phyloP scores from a whole-genome alignment of 148 eudicot genomes.

The Rhododendron simsii region DNA sequence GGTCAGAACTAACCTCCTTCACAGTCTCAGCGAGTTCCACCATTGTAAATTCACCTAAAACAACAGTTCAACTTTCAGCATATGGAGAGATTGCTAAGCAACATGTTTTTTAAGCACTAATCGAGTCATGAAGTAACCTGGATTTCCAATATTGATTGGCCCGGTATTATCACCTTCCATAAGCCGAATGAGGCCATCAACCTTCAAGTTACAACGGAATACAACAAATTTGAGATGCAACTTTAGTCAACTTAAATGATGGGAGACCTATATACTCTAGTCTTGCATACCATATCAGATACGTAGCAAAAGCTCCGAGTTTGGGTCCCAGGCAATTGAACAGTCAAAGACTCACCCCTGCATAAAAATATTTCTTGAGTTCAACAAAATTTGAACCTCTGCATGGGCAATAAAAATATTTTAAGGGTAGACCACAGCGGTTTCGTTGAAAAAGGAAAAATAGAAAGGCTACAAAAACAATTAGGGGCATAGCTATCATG shows the following conservation, averaged over 20 bases:
- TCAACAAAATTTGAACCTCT: background rate
- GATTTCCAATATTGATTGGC: conserved; percentile 88
- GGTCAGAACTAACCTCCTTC: conserved; percentile 65
- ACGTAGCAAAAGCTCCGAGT: conserved; percentile 95
- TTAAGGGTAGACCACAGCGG: background rate
- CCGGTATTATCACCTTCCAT: conserved; percentile 87
- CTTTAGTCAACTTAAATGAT: background rate
- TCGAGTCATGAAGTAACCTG: conserved; percentile 37
- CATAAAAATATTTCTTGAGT: background rate
- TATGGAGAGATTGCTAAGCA: background rate
- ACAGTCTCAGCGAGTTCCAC: conserved; percentile 91
- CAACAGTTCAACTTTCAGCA: background rate
- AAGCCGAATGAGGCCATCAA: conserved; percentile 77
- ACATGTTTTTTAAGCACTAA: background rate
- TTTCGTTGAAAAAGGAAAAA: background rate
- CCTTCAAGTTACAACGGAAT: conserved; percentile 29
- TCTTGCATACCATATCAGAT: conserved; percentile 70
- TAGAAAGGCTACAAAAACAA: background rate
- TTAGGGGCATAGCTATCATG: background rate
- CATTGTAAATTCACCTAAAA: conserved; percentile 96
- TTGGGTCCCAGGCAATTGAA: conserved; percentile 90
- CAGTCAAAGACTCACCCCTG: conserved; percentile 90
- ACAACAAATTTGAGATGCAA: background rate
- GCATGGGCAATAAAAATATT: background rate
- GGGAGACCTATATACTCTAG: background rate